Evolutionary conservation across 2,329 filamentous ascomycete genomes (phyloP).

Genomic region (Alternaria novae-zelandiae): DNA sequence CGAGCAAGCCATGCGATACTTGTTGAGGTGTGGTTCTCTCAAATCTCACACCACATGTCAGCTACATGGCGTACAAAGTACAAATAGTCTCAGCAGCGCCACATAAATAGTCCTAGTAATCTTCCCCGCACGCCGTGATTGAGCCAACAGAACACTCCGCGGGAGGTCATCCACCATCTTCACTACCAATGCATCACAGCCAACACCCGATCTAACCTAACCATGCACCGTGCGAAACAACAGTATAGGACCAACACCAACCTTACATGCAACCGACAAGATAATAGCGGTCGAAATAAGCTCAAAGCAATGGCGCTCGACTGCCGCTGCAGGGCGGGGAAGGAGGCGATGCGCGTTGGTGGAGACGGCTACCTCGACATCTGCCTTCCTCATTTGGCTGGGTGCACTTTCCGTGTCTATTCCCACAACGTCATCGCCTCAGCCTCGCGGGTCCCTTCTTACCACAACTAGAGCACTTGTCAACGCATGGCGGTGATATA

Average conservation of each 20-base stretch:
- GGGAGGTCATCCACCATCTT: neutral
- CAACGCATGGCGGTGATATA: neutral
- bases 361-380: constrained; percentile 23
- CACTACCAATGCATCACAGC: neutral
- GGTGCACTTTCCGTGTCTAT: neutral
- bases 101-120: neutral
- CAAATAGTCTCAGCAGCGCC: neutral
- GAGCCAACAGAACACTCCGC: neutral
- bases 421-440: neutral
- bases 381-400: constrained; percentile 31
- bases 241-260: neutral
- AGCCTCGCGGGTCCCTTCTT: neutral
- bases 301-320: constrained; percentile 25
- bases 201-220: neutral
- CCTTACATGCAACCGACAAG: neutral
- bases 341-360: constrained; percentile 26
- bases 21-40: neutral
- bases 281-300: constrained; percentile 25
- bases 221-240: neutral
- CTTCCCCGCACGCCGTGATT: neutral
- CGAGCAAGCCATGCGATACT: neutral
- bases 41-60: neutral
- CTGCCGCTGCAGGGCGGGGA: constrained; percentile 25
- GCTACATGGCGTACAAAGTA: neutral
- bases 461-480: neutral